A percentile compares a stretch with the other conserved stretches of the same genome.
Evolutionary conservation across 1,284 basidiomycete species (phyloP).

Genomic region (Macrocystidia cucumis): DNA sequence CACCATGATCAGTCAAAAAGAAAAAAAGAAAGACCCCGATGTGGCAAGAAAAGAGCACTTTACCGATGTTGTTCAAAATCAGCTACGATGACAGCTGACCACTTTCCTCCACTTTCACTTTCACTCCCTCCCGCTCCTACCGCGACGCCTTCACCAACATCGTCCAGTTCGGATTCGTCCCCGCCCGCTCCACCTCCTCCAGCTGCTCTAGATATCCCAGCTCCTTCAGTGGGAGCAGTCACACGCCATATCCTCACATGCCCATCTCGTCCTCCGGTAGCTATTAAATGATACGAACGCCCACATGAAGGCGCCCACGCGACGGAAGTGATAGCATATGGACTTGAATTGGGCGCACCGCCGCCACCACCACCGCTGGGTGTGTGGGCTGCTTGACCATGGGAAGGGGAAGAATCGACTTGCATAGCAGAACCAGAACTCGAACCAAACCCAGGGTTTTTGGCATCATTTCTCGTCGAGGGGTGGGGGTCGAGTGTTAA

Average conservation of each 20-base stretch:
- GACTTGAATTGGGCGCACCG: conserved; percentile 29
- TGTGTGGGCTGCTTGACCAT: conserved; percentile 2
- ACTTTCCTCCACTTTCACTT: conserved; percentile 36
- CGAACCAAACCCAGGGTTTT: too few relatives aligned
- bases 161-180: too few relatives aligned
- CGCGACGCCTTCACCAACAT: too few relatives aligned
- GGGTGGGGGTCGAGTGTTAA: conserved; percentile 35
- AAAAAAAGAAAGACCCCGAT: too few relatives aligned
- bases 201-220: conserved; percentile 49
- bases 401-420: conserved; percentile 8
- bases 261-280: conserved; percentile 82
- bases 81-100: conserved; percentile 70
- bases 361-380: too few relatives aligned
- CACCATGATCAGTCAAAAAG: neutral
- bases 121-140: conserved; percentile 17
- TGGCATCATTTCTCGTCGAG: conserved; percentile 4
- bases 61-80: conserved; percentile 85
- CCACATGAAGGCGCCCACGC: conserved; percentile 92
- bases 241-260: conserved; percentile 84
- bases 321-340: conserved; percentile 68
- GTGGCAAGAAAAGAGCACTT: conserved; percentile 13
- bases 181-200: conserved; percentile 27
- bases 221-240: too few relatives aligned
- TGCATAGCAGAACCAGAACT: too few relatives aligned
- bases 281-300: conserved; percentile 85